These are phyloP conservation scores for Xanthoceras sorbifolium DNA, from an alignment of 345 rosid species.

Conservation along the genomic window DNA sequence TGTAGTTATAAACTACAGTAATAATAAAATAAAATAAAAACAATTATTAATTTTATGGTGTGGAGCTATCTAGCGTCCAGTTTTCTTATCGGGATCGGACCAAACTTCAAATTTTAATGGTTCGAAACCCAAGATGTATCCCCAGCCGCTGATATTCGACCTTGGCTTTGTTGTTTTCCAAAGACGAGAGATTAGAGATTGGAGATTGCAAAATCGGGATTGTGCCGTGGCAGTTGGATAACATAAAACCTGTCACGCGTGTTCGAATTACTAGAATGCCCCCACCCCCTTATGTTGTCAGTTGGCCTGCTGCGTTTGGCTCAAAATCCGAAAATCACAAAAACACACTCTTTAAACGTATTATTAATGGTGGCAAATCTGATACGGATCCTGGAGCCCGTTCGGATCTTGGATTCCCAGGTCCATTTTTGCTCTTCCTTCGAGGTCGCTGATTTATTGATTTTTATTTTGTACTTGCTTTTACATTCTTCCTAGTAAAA, in stretches of 20 bases:
- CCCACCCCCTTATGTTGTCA: background rate
- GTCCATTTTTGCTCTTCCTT: too few relatives aligned
- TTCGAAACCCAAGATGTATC: background rate
- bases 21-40: too few relatives aligned
- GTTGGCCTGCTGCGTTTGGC: background rate
- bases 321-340: conserved; percentile 1
- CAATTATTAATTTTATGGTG: background rate
- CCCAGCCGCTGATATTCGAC: conserved; percentile 29
- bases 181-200: background rate
- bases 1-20: too few relatives aligned
- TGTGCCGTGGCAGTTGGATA: background rate
- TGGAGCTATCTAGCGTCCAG: background rate
- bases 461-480: too few relatives aligned
- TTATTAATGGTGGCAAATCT: background rate
- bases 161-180: conserved; percentile 16
- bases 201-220: background rate
- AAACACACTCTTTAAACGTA: too few relatives aligned
- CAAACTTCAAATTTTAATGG: background rate
- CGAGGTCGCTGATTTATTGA: too few relatives aligned
- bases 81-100: background rate
- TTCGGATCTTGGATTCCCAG: background rate
- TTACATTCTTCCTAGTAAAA: too few relatives aligned
- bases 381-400: background rate
- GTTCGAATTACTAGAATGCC: background rate
- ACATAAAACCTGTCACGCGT: background rate